A percentile compares a stretch with the other conserved stretches of the same genome.
These are phyloP conservation scores for Mycena pura DNA, from an alignment of 768 basidiomycete species.

Conservation along the genomic window DNA sequence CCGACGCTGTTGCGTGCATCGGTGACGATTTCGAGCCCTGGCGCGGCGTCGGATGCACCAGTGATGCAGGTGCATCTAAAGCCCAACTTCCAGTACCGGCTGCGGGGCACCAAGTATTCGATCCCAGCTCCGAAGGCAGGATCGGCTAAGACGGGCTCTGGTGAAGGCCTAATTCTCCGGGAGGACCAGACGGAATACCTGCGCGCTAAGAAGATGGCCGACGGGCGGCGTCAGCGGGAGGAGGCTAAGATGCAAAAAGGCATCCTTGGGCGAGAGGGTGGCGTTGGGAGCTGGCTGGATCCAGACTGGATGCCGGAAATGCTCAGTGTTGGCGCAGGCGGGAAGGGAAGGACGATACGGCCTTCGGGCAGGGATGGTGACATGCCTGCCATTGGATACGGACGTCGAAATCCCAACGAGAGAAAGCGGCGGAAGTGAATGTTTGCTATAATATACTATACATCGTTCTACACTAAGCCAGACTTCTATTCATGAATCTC, in stretches of 20 bases:
- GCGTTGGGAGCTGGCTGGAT: slow-evolving; percentile 88
- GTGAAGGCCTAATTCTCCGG: slow-evolving; percentile 85
- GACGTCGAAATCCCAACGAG: slow-evolving; percentile 91
- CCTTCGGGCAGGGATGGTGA: slow-evolving; percentile 62
- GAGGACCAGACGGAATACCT: slow-evolving; percentile 93
- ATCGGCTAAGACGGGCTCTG: slow-evolving; percentile 80
- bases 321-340: slow-evolving; percentile 66
- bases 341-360: slow-evolving; percentile 69
- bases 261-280: slow-evolving; percentile 56
- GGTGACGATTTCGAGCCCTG: slow-evolving; percentile 79
- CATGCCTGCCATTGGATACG: slow-evolving; percentile 87
- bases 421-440: slow-evolving; percentile 64
- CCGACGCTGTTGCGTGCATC: slow-evolving; percentile 89
- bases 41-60: slow-evolving; percentile 64
- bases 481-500: slow-evolving; percentile 92
- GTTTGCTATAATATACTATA: slow-evolving; percentile 13
- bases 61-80: slow-evolving; percentile 91
- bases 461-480: slow-evolving; percentile 57
- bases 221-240: slow-evolving; percentile 77
- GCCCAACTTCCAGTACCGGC: slow-evolving; percentile 92
- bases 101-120: slow-evolving; percentile 90
- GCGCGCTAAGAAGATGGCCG: slow-evolving; percentile 79
- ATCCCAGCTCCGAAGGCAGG: slow-evolving; percentile 93
- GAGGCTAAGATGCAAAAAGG: slow-evolving; percentile 78
- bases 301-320: slow-evolving; percentile 94